Conservation (phyloP, 2,329 filamentous ascomycete species). For the Ophiostoma pallidulum region DNA sequence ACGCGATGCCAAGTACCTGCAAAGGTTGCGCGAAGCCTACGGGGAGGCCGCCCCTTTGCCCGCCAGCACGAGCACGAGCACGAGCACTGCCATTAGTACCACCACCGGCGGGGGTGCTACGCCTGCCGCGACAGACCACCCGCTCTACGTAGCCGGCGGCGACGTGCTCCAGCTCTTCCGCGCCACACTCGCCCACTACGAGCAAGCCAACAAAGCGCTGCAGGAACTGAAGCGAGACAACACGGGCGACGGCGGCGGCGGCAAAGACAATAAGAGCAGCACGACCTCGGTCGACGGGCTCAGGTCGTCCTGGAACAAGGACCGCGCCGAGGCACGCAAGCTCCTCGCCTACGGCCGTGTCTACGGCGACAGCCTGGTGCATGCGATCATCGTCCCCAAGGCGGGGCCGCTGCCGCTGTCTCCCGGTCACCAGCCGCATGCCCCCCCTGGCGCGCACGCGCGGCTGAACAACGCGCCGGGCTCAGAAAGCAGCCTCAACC, state of each 20-base stretch:
- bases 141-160: constrained; percentile 9
- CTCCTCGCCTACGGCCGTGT: constrained; percentile 16
- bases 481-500: constrained; percentile 5
- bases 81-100: too few relatives aligned
- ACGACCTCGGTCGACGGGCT: not conserved
- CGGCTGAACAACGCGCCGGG: too few relatives aligned
- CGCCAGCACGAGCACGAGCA: too few relatives aligned
- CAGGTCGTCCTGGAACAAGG: constrained; percentile 13
- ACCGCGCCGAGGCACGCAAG: constrained; percentile 14
- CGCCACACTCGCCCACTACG: constrained; percentile 9
- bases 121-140: not conserved
- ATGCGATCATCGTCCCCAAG: constrained; percentile 14
- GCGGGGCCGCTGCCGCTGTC: too few relatives aligned
- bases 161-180: constrained; percentile 12
- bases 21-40: constrained; percentile 1
- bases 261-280: not conserved
- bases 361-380: constrained; percentile 17
- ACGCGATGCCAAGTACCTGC: not conserved
- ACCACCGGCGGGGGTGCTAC: not conserved
- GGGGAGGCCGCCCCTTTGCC: too few relatives aligned
- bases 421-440: too few relatives aligned
- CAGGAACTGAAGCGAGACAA: not conserved
- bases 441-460: too few relatives aligned
- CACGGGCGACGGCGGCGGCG: not conserved
- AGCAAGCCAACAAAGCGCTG: constrained; percentile 10